These are phyloP conservation scores for Solanum arcanum DNA, from an alignment of 257 asterid genomes.

Conservation along the genomic window DNA sequence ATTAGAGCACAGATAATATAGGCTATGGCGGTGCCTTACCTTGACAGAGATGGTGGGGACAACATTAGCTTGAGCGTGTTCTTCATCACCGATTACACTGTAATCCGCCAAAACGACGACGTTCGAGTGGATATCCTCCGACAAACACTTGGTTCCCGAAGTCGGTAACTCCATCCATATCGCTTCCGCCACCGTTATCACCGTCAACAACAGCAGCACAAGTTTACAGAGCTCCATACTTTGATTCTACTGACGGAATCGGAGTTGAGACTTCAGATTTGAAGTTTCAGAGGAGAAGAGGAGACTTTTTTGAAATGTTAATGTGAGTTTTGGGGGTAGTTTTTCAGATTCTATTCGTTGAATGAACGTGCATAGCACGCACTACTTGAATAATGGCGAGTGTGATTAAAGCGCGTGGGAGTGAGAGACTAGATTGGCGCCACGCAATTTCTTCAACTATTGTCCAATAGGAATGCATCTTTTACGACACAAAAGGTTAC, in stretches of 20 bases:
- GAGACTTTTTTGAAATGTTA: not conserved
- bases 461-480: not conserved
- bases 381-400: not conserved
- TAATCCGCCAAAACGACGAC: conserved; percentile 77
- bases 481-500: not conserved
- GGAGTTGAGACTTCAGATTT: not conserved
- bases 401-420: not conserved
- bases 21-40: conserved; percentile 18
- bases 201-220: conserved; percentile 12
- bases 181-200: conserved; percentile 31
- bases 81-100: conserved; percentile 44
- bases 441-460: not conserved
- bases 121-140: conserved; percentile 57
- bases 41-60: conserved; percentile 55
- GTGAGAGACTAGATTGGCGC: not conserved
- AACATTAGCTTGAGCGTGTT: conserved; percentile 21
- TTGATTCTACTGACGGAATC: not conserved
- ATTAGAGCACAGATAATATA: not conserved
- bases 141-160: conserved; percentile 65
- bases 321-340: not conserved
- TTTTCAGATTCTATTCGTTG: not conserved
- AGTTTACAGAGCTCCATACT: not conserved
- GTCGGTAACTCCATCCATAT: conserved; percentile 68
- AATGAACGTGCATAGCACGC: not conserved
- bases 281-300: not conserved